Base-by-base conservation (phyloP, 192 early-diverging fungal genomes). In the Backusella sp. region DNA sequence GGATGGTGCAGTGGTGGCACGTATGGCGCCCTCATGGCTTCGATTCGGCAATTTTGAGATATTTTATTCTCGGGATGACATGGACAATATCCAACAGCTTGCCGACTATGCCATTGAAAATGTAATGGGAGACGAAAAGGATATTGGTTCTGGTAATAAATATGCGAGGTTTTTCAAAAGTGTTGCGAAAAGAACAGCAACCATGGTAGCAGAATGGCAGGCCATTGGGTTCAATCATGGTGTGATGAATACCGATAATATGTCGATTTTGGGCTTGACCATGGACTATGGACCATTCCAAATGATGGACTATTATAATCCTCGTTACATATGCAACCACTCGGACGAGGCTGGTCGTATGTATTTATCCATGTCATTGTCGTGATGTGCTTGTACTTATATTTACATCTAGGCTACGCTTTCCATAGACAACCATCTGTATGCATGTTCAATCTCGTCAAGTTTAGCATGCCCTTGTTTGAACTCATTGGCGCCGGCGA, bases 31-130 rank as follows among this genome's bases (percentile, higher is more conserved):
- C 2, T 89, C 89, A 39, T 97, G 94, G 94, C 83, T 97, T 34
- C 88, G 96, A 12, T 94, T 97, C 78, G 96, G 96, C 21, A 92
- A 85, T 26, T 96, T 97, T 76, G 96, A 97, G 76, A 84, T 96
- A 56, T 93, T 92, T 66, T 87, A 88, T 44, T 84, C 90, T 66
- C 88, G 94, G 35, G 86, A 86, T 17, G 90, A 96, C 68, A 79
- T 76, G 46, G 78, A 67, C 2, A 82, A 86, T 65, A 73, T 93
- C 14, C 73, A 82, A 28, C 37, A 80, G 26, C 75, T 97, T 53
- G 94, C 95, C 0, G 94, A 97, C 59, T 97, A 91, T 82, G 84
- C 86, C 9, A 83, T 94, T 30, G 66, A 80, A 6, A 75, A 89
- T 30, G 89, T 93, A 35, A 90, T 86, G 67, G 72, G 83, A 0